These are phyloP conservation scores for Epicoccum sorghinum DNA, from an alignment of 2,329 filamentous ascomycete species.

Conservation along the genomic window DNA sequence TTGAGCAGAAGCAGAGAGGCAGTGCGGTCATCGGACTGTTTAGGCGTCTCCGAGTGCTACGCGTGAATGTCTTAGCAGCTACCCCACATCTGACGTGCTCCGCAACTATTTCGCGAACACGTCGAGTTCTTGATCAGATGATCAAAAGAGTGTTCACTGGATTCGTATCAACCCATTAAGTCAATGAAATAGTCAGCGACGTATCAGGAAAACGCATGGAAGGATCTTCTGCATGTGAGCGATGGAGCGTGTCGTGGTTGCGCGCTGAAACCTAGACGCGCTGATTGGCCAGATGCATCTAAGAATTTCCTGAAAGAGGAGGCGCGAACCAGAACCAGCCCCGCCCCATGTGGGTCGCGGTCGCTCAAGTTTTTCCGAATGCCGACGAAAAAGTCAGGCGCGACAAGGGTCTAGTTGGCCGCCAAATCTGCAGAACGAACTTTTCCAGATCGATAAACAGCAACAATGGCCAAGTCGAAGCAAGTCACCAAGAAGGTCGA, in stretches of 20 bases:
- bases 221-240: conserved; percentile 23
- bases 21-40: not conserved
- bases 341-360: conserved; percentile 20
- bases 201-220: conserved; percentile 10
- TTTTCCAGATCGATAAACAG: conserved; percentile 13
- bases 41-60: not conserved
- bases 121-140: not conserved
- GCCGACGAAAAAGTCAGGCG: conserved; percentile 23
- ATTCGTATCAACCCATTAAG: not conserved
- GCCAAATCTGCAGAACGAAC: conserved; percentile 21
- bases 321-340: conserved; percentile 16
- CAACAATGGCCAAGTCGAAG: conserved; percentile 44
- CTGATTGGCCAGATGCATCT: conserved; percentile 30
- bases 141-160: not conserved
- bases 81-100: conserved; percentile 11
- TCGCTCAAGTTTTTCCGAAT: conserved; percentile 16
- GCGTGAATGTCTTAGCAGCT: not conserved
- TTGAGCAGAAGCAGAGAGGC: too few species aligned
- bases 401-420: conserved; percentile 21
- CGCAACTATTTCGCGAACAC: not conserved
- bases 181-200: not conserved
- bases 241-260: conserved; percentile 30
- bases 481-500: conserved; percentile 29
- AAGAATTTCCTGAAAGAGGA: conserved; percentile 19
- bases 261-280: conserved; percentile 25